phyloP scores from a whole-genome alignment of 2,329 filamentous ascomycete genomes.

The Colletotrichum spaethianum region DNA sequence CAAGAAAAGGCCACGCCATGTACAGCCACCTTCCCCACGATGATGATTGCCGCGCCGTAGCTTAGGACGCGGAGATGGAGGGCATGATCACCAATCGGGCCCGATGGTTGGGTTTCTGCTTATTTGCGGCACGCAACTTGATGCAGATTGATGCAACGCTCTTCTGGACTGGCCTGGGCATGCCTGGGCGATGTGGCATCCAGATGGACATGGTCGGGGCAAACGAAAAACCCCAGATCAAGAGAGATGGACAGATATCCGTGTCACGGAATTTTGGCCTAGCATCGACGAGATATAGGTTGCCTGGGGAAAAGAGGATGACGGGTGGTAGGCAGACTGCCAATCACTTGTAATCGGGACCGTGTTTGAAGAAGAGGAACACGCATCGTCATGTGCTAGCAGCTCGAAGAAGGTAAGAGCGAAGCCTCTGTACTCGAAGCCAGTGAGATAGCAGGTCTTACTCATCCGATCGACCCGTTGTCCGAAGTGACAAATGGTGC shows the following conservation, averaged over 20 bases:
- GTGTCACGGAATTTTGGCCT: not conserved
- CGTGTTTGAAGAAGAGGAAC: not conserved
- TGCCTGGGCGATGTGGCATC: constrained; percentile 12
- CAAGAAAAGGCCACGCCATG: not conserved
- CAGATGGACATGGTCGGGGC: not conserved
- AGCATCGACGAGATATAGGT: not conserved
- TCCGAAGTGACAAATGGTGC: not conserved
- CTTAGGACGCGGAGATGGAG: not conserved
- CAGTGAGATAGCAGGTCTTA: not conserved
- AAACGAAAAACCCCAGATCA: not conserved
- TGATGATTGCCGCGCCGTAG: constrained; percentile 3
- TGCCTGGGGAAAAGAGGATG: not conserved
- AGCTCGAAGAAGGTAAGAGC: no score
- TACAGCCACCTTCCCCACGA: not conserved
- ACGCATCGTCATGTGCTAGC: not conserved
- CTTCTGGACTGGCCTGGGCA: constrained; percentile 6
- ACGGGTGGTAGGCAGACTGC: not conserved
- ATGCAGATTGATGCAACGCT: not conserved
- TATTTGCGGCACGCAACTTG: not conserved
- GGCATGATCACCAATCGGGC: not conserved
- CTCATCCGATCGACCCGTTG: not conserved
- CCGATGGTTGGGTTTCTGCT: not conserved
- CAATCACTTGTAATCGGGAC: not conserved
- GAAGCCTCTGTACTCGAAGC: not conserved
- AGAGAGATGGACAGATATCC: not conserved